Conservation (phyloP, 257 asterid genomes). For the Solanum acaule region DNA sequence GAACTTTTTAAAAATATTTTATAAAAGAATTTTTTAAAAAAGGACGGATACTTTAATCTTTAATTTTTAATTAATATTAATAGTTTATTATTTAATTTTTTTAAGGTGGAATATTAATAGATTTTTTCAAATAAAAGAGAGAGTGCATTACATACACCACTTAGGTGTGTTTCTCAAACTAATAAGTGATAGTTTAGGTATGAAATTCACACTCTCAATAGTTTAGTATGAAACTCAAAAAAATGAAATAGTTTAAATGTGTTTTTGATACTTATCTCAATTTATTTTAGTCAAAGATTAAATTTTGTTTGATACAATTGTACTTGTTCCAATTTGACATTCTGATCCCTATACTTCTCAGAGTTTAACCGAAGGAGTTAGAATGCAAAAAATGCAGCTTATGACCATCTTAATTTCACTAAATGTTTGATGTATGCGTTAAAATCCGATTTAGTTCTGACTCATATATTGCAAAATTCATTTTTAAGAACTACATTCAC, state of each 20-base stretch:
- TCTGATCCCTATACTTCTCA: not conserved
- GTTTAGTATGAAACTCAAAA: too few relatives aligned
- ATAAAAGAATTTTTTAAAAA: too few relatives aligned
- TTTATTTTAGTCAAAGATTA: not conserved
- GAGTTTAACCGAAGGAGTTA: not conserved
- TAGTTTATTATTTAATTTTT: too few relatives aligned
- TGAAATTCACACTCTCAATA: too few relatives aligned
- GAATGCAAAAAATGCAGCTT: not conserved
- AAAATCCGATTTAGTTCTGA: not conserved
- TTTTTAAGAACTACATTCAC: not conserved
- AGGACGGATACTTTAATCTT: too few relatives aligned
- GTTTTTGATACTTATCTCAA: not conserved
- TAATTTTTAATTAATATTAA: too few relatives aligned
- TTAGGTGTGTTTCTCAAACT: too few relatives aligned
- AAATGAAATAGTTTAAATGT: fast-evolving
- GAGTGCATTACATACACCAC: too few relatives aligned
- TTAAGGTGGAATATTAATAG: too few relatives aligned
- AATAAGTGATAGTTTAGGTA: too few relatives aligned
- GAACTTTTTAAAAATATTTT: too few relatives aligned
- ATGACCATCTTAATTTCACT: not conserved
- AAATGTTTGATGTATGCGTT: not conserved
- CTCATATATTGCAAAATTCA: fast-evolving
- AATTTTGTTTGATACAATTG: not conserved
- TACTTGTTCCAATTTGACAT: not conserved
- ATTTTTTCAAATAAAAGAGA: too few relatives aligned